These are phyloP conservation scores for Acanthamoeba healyi DNA, from an alignment of 208 protist genomes.

Conservation along the genomic window DNA sequence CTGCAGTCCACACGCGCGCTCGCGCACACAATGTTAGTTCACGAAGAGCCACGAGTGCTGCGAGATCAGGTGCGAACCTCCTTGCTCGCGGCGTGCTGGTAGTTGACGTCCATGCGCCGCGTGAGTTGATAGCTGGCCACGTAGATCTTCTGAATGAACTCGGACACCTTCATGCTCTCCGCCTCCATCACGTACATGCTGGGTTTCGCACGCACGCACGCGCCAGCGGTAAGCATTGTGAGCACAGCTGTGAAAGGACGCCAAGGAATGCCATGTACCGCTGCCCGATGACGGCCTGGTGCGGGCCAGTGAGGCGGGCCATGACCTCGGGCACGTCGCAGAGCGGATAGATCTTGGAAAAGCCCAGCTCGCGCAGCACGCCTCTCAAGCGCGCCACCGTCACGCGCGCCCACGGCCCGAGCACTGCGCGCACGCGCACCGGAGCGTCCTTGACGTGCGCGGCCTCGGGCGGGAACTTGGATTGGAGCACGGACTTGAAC, in stretches of 20 bases:
- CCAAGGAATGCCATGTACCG: neutral
- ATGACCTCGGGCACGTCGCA: neutral
- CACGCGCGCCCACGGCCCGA: conserved; percentile 16
- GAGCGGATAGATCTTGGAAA: neutral
- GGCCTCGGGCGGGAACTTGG: neutral
- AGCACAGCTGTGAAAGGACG: too few species aligned
- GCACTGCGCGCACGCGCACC: neutral
- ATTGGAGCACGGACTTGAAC: conserved; percentile 3
- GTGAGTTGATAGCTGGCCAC: conserved; percentile 41
- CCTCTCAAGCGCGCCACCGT: neutral
- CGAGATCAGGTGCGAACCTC: neutral
- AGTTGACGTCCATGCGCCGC: conserved; percentile 30
- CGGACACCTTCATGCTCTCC: neutral
- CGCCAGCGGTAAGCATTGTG: too few species aligned
- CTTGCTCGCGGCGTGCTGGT: neutral
- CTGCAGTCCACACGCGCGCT: neutral
- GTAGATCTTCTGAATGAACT: conserved; percentile 44
- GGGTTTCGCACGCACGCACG: too few species aligned
- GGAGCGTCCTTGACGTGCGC: neutral
- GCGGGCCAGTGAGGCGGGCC: neutral
- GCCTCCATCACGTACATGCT: conserved; percentile 48
- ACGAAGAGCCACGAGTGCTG: neutral
- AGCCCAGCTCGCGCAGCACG: conserved; percentile 34
- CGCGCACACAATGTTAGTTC: neutral
- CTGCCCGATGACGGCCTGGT: conserved; percentile 15